Conservation (phyloP, 1,284 basidiomycete species). For the Termitomyces sp. region DNA sequence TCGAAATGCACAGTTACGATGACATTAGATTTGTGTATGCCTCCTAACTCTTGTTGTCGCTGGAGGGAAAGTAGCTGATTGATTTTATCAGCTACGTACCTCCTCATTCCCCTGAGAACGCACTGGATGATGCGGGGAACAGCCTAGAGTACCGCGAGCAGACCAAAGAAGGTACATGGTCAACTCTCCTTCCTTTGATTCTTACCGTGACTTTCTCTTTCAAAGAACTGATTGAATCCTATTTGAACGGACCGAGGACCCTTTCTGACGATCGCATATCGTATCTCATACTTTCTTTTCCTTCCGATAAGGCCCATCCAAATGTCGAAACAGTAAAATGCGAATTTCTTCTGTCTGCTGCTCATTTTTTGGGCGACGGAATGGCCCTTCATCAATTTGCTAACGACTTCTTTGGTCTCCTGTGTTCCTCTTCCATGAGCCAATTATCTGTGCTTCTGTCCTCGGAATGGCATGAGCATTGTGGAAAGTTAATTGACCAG, state of each 20-base stretch:
- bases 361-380: constrained; percentile 74
- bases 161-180: constrained; percentile 46
- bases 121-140: constrained; percentile 43
- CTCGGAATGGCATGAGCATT: constrained; percentile 44
- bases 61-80: constrained; percentile 2
- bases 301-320: background rate
- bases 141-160: constrained; percentile 48
- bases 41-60: background rate
- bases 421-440: constrained; percentile 40
- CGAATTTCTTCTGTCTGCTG: constrained; percentile 61
- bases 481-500: constrained; percentile 23
- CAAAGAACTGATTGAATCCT: constrained; percentile 57
- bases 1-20: constrained; percentile 58
- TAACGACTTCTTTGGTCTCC: constrained; percentile 65
- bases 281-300: constrained; percentile 57
- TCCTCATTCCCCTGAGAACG: constrained; percentile 41
- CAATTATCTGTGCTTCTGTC: constrained; percentile 41
- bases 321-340: constrained; percentile 26
- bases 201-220: background rate
- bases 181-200: constrained; percentile 1
- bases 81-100: constrained; percentile 39
- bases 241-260: constrained; percentile 70
- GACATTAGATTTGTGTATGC: constrained; percentile 63
- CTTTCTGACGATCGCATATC: constrained; percentile 68
- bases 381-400: constrained; percentile 74